These are phyloP conservation scores for Spathaspora arborariae DNA, from an alignment of 805 yeast species.

Conservation along the genomic window DNA sequence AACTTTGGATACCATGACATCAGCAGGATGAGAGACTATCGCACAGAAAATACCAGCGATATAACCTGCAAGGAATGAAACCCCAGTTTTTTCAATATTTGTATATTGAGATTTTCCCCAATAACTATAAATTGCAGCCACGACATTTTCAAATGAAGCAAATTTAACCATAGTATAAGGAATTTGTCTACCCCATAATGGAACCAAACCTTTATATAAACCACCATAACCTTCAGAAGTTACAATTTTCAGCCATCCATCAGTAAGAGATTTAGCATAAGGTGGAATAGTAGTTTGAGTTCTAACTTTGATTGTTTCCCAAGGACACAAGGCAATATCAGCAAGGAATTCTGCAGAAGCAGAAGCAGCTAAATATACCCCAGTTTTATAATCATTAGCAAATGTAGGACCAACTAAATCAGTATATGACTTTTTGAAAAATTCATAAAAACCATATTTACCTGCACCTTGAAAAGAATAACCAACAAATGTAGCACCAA, in stretches of 20 bases:
- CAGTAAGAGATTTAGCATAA: slow-evolving; percentile 56
- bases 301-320: slow-evolving; percentile 91
- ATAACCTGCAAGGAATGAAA: slow-evolving; percentile 92
- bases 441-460: slow-evolving; percentile 93
- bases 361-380: slow-evolving; percentile 75
- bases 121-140: slow-evolving; percentile 67
- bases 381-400: slow-evolving; percentile 65
- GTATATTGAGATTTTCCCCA: slow-evolving; percentile 73
- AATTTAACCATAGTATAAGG: slow-evolving; percentile 99
- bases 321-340: slow-evolving; percentile 86
- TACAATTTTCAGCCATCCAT: slow-evolving; percentile 64
- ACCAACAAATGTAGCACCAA: slow-evolving; percentile 90
- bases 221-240: slow-evolving; percentile 69
- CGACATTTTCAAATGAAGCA: slow-evolving; percentile 90
- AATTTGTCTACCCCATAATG: slow-evolving; percentile 94
- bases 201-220: slow-evolving; percentile 83
- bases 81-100: slow-evolving; percentile 81
- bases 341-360: slow-evolving; percentile 95
- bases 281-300: slow-evolving; percentile 95
- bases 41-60: slow-evolving; percentile 98
- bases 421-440: slow-evolving; percentile 76
- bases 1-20: slow-evolving; percentile 93
- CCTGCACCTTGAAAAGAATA: slow-evolving; percentile 97
- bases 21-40: slow-evolving; percentile 96
- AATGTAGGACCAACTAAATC: slow-evolving; percentile 59